Percentiles rank a stretch among this genome's conserved stretches.
phyloP scores from a whole-genome alignment of 2,329 filamentous ascomycete genomes.

The Xylaria multiplex region DNA sequence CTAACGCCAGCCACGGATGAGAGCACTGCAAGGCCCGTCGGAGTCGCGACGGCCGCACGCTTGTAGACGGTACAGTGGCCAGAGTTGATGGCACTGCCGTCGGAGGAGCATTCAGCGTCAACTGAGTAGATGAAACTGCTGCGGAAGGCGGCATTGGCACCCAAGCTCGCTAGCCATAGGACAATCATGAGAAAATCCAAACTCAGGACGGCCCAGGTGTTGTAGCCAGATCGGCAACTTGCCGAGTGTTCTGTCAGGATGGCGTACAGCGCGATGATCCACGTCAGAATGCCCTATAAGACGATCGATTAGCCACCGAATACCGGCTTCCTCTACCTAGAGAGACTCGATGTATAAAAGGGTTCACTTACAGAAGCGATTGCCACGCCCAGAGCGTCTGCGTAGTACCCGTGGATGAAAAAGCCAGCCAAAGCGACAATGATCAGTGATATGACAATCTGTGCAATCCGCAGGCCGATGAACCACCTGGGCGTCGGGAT shows the following conservation, averaged over 20 bases:
- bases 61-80: constrained; percentile 50
- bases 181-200: constrained; percentile 58
- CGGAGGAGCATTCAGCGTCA: constrained; percentile 47
- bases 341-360: background rate
- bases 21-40: constrained; percentile 51
- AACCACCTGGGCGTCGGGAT: constrained; percentile 58
- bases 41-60: constrained; percentile 49
- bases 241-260: constrained; percentile 55
- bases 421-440: constrained; percentile 56
- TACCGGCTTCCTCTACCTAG: background rate
- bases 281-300: constrained; percentile 57
- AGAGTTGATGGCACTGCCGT: constrained; percentile 55
- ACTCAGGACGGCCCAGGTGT: constrained; percentile 57
- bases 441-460: constrained; percentile 56
- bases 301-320: constrained; percentile 6
- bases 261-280: constrained; percentile 56
- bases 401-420: constrained; percentile 55
- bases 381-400: constrained; percentile 54
- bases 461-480: constrained; percentile 53
- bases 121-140: constrained; percentile 51
- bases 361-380: constrained; percentile 53
- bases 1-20: constrained; percentile 56
- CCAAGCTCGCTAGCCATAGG: constrained; percentile 59
- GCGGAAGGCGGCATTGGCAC: constrained; percentile 54
- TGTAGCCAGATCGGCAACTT: constrained; percentile 52